Evolutionary conservation across 768 basidiomycete species (phyloP).

Genomic region (Boletellus ananas): DNA sequence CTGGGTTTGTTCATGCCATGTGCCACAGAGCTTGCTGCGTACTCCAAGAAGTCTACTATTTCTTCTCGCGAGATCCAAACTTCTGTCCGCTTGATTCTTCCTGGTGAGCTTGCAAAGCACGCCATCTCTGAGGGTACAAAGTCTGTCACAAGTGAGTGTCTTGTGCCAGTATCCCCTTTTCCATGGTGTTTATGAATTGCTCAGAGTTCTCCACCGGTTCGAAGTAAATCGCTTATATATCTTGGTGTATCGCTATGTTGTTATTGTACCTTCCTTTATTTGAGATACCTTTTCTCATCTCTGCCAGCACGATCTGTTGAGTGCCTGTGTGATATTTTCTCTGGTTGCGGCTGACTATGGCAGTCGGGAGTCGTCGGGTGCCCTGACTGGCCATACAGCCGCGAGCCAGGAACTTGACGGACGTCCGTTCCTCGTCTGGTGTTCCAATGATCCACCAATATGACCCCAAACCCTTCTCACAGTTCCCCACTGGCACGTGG

Average conservation of each 20-base stretch:
- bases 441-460: no score
- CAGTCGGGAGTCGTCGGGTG: no score
- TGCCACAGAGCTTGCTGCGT: conserved; percentile 67
- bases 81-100: conserved; percentile 75
- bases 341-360: no score
- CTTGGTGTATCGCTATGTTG: conserved; percentile 32
- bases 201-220: conserved; percentile 60
- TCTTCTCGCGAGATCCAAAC: conserved; percentile 92
- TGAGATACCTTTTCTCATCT: conserved; percentile 24
- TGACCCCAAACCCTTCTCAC: no score
- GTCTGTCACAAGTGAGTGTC: conserved; percentile 59
- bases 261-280: conserved; percentile 32
- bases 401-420: no score
- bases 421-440: no score
- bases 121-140: conserved; percentile 85
- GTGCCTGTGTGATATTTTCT: neutral
- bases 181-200: conserved; percentile 8
- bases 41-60: conserved; percentile 88
- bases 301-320: neutral
- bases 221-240: conserved; percentile 38
- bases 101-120: conserved; percentile 84
- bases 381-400: no score
- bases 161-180: neutral
- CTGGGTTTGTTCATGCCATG: neutral
- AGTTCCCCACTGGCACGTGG: no score